Base-by-base conservation (phyloP, 768 basidiomycete species). In the Psilocybe sp. region DNA sequence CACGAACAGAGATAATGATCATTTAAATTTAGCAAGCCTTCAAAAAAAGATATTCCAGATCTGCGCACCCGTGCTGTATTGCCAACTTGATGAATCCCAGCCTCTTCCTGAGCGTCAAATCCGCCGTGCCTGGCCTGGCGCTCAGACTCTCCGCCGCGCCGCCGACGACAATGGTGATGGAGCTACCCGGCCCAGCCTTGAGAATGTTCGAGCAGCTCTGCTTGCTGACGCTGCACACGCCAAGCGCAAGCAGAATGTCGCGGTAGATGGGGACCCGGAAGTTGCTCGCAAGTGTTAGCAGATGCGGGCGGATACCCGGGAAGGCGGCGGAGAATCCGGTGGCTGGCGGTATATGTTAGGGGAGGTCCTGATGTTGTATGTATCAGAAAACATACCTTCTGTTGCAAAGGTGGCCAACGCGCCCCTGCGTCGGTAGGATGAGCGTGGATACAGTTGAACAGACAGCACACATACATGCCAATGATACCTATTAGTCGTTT, bases 41-140 rank as follows among this genome's bases (percentile, higher is more conserved):
- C 23, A 28, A 28, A 28, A 28, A 28, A 28, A 28, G 7, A 7
- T 28, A 28, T 4, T 28, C 23, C 23, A 28, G 23, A 28, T 3
- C 18, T n/a, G 59, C 80, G 9, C 51, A 91, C 90, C 91, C 92
- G 62, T 93, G 82, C 51, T 88, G 88, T 46, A 96, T 92, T 1
- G 92, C 92, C 38, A 95, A 58, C 64, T 98, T 98, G 65, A 99
- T 95, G 66, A 99, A 99, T 0, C 97, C 94, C 49, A 96, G 71
- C 87, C 89, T 77, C 64, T 80, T 82, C 58, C 84, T 73, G 53
- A 93, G 66, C 7, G 92, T 91, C 63, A 92, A 67, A 68, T 92
- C 95, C 19, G 93, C 95, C 32, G 97, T 99, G n/a, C 97, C 97
- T 1, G 97, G 97, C 56, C 85, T 89, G 7, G 97, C 97, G 58